Evolutionary conservation across 257 asterid species (phyloP).

Genomic region (Nicotiana paniculata): DNA sequence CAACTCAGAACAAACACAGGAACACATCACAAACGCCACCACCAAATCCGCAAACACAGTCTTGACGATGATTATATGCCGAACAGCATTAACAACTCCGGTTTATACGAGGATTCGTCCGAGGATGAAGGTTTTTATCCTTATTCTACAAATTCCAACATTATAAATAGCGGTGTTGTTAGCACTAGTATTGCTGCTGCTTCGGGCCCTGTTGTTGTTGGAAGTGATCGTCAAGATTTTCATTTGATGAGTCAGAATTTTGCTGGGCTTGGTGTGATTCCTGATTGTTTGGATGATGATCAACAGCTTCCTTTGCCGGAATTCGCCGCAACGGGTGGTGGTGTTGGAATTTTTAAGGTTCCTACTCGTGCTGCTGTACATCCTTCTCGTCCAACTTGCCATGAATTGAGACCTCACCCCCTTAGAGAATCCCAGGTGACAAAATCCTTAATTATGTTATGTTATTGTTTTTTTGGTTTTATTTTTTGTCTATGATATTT

Average conservation of each 20-base stretch:
- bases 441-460: neutral
- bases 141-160: neutral
- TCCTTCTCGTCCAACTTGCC: conserved; percentile 55
- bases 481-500: neutral
- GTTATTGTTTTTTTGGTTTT: neutral
- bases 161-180: too few relatives aligned
- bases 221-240: neutral
- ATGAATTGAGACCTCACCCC: conserved; percentile 68
- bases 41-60: conserved; percentile 66
- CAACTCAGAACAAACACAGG: conserved; percentile 51
- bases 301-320: conserved; percentile 32
- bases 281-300: conserved; percentile 7
- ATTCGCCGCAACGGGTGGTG: conserved; percentile 52
- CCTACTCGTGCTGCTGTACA: conserved; percentile 53
- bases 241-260: conserved; percentile 4
- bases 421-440: conserved; percentile 63
- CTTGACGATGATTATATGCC: conserved; percentile 52
- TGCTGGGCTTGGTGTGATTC: conserved; percentile 2
- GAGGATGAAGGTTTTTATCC: conserved; percentile 4
- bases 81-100: conserved; percentile 16
- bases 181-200: neutral
- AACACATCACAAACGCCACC: conserved; percentile 41
- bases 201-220: neutral
- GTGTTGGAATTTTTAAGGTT: conserved; percentile 46
- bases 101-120: neutral